Evolutionary conservation across 139 green algal species (phyloP), one percentile per base, ranked within the genome.

Genomic region (Ulvella scutata): DNA sequence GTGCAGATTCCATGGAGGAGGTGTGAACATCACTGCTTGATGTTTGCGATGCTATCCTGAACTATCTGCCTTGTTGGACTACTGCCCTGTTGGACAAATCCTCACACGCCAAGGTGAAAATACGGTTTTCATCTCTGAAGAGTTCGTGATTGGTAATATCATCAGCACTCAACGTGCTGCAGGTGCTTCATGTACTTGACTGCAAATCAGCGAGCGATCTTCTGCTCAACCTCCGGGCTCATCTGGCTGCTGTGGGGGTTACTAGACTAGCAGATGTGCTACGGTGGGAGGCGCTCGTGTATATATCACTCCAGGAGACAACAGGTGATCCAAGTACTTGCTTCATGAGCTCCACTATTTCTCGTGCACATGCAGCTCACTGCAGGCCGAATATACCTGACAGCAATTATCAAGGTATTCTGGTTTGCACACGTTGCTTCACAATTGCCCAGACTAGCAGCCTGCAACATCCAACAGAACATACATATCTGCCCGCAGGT

Each of bases 191-290:
- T 29, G 51, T 36, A 36, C 51, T 67, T 67, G 51, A 67, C n/a
- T 26, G 51, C 31, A 29, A 9, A 29, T 10, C 51, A 67, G 51
- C 51, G 51, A n/a, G 33, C 31, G 7, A 23, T 26, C 17, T 67
- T 67, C 51, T 67, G 13, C 20, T 26, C 33, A 1, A 23, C 33
- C 13, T 67, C 51, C 31, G 33, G 33, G n/a, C n/a, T 29, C 51
- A 67, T 67, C 51, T 67, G 51, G 51, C 51, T 67, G 31, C 51
- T 67, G n/a, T 67, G 51, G 51, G 51, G 51, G 33, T 67, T 36
- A 1, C 31, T 26, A 26, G 51, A 67, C 17, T 67, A 67, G 51
- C 51, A 13, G 51, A 26, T 9, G n/a, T 36, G 51, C 51, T 67
- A 29, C 9, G 51, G 13, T 67, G 51, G 51, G 51, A 67, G 33